These are phyloP conservation scores for Phyllosticta ampelicida DNA, from an alignment of 2,329 filamentous ascomycete species.

Conservation along the genomic window DNA sequence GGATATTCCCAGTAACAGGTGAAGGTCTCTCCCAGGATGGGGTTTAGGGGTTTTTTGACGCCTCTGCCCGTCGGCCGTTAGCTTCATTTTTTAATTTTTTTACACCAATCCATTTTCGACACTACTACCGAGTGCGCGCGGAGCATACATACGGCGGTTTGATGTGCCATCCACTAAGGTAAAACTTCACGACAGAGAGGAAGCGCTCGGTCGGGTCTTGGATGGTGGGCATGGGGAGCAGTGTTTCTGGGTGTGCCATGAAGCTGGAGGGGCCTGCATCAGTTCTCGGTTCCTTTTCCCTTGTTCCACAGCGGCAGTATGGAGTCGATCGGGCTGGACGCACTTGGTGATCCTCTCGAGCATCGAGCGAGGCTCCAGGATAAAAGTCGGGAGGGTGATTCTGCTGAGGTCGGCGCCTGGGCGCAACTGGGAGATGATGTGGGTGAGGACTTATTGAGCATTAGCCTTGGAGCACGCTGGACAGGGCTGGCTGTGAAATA, in stretches of 20 bases:
- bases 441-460: slow-evolving; percentile 61
- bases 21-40: slow-evolving; percentile 88
- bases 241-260: slow-evolving; percentile 97
- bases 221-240: slow-evolving; percentile 75
- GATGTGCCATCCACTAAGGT: slow-evolving; percentile 97
- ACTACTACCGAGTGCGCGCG: neutral
- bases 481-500: slow-evolving; percentile 28
- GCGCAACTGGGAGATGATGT: slow-evolving; percentile 94
- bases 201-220: slow-evolving; percentile 86
- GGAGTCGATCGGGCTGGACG: slow-evolving; percentile 21
- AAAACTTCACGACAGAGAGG: slow-evolving; percentile 93
- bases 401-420: slow-evolving; percentile 91
- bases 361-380: slow-evolving; percentile 96
- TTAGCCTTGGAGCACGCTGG: neutral
- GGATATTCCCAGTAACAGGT: slow-evolving; percentile 92
- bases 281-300: slow-evolving; percentile 8
- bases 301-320: slow-evolving; percentile 10
- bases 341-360: slow-evolving; percentile 97
- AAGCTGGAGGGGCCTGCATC: slow-evolving; percentile 51
- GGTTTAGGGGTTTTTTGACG: slow-evolving; percentile 96
- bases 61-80: slow-evolving; percentile 46
- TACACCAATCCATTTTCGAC: neutral
- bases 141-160: slow-evolving; percentile 67
- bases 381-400: slow-evolving; percentile 93
- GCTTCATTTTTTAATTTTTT: neutral